phyloP scores from a whole-genome alignment of 2,329 filamentous ascomycete species.

The Colletotrichum scovillei region DNA sequence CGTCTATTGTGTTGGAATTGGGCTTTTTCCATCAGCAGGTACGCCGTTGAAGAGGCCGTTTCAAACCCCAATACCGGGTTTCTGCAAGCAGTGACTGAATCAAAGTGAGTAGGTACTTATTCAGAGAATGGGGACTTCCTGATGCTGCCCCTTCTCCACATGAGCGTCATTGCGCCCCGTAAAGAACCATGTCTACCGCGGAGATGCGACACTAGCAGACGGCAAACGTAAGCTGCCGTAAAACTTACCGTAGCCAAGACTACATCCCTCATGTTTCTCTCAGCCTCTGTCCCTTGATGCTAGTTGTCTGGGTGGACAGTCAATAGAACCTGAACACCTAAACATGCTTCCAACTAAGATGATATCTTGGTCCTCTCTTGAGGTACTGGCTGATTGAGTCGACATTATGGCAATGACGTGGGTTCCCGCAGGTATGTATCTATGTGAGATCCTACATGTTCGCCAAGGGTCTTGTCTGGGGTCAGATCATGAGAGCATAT shows the following conservation, averaged over 20 bases:
- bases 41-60: background rate
- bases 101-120: background rate
- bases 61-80: background rate
- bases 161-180: constrained; percentile 23
- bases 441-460: background rate
- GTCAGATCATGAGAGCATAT: background rate
- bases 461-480: background rate
- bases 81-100: background rate
- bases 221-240: constrained; percentile 18
- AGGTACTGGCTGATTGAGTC: background rate
- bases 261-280: background rate
- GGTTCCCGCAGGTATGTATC: no score
- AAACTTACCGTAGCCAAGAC: constrained; percentile 5
- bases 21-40: background rate
- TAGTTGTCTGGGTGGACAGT: no score
- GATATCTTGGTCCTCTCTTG: background rate
- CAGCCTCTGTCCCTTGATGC: background rate
- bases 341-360: background rate
- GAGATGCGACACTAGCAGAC: constrained; percentile 13
- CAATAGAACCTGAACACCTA: background rate
- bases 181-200: constrained; percentile 10
- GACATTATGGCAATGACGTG: background rate
- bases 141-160: constrained; percentile 13
- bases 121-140: background rate
- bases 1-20: background rate